Base-by-base conservation (phyloP, 1,284 basidiomycete genomes). In the Marasmius fiardii region DNA sequence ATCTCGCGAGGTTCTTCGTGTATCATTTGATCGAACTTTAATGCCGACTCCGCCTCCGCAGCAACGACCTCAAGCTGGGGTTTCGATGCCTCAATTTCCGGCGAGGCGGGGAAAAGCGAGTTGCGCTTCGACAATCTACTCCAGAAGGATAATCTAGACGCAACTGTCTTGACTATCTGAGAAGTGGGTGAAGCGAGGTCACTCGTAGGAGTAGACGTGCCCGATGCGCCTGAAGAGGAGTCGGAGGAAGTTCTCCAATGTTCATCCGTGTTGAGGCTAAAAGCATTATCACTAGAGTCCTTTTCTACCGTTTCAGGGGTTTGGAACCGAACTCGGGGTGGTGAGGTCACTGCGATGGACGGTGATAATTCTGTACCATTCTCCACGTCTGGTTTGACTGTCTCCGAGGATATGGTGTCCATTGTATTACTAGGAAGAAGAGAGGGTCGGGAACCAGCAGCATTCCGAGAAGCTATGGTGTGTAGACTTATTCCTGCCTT, bases 81-180 rank as follows among this genome's bases (percentile, higher is more conserved):
- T 39, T 59, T n/a, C 14, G 20, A n/a, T 6, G 11, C 33, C 11
- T 55, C 56, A 12, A 26, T 43, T 28, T 60, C 58, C 14, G 57
- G 53, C 28, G 57, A 54, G 8, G 50, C 23, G 14, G 60, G 59
- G 51, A 53, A 59, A 63, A 63, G 68, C 69, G 57, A 56, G 37
- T 63, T 71, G 55, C 77, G 73, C 61, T 74, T 79, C 11, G 82
- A 75, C 12, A 81, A 64, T 47, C 76, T 72, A 52, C 73, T 81
- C 89, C 90, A 91, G 64, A 91, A 91, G 1, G 88, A 88, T 35
- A 90, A 73, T 45, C 83, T 79, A 14, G 76, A 73, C 5, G 86
- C 80, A 12, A 91, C 68, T 1, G 80, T 78, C 64, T 85, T 87
- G 43, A 81, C 79, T 5, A 89, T 73, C 12, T 79, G 78, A 2